Conservation (phyloP, 148 eudicot species). For the Nepenthes gracilis region DNA sequence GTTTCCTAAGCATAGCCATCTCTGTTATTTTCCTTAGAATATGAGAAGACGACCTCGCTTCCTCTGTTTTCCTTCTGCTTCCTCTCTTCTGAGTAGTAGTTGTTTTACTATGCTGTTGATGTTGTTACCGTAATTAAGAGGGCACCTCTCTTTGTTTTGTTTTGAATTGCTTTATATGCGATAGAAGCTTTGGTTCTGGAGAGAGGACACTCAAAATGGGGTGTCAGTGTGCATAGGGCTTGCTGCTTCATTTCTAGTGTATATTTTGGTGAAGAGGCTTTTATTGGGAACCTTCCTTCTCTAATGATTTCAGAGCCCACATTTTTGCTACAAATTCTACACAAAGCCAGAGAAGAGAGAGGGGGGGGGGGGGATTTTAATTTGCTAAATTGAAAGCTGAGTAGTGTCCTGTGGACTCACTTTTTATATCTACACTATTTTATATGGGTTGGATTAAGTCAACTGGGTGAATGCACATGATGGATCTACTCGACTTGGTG, state of each 20-base stretch:
- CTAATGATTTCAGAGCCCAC: not conserved
- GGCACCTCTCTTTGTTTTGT: not conserved
- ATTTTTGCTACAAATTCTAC: not conserved
- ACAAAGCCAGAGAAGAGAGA: not conserved
- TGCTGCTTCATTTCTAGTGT: not conserved
- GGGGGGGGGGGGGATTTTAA: not conserved
- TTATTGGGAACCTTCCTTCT: not conserved
- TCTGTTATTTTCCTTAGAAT: not conserved
- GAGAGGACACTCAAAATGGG: too few species aligned
- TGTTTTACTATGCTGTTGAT: not conserved
- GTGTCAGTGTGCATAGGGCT: not conserved
- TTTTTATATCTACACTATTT: too few species aligned
- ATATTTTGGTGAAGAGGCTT: not conserved
- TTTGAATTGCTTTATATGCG: too few species aligned
- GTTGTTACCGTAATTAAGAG: not conserved
- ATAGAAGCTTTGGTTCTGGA: too few species aligned
- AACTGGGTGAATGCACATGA: too few species aligned
- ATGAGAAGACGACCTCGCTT: too few species aligned
- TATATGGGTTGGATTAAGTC: too few species aligned
- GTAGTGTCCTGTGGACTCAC: too few species aligned
- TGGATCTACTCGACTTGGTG: too few species aligned
- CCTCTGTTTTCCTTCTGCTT: too few species aligned
- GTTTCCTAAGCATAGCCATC: not conserved
- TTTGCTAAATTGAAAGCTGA: too few species aligned
- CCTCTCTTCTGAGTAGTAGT: too few species aligned